Base-by-base conservation (phyloP, 495 filamentous ascomycete genomes). In the Zalerion maritima region DNA sequence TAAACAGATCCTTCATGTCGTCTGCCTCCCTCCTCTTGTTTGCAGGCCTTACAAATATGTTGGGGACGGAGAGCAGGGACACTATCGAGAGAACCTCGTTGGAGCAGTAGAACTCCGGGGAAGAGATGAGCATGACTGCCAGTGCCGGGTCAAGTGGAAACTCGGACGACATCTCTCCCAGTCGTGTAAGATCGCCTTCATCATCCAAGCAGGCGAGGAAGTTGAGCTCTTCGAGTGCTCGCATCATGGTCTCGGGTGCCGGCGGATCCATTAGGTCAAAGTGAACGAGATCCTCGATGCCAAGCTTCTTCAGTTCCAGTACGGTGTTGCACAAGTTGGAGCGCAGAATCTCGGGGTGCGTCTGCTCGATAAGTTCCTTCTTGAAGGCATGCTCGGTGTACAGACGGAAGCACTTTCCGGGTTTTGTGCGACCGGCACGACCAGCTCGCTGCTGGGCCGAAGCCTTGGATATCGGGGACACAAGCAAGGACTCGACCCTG, bases 241-340 rank as follows among this genome's bases (percentile, higher is more conserved):
- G 78, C 89, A 99, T 99, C 47, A 99, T 70, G 14, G 91, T 99
- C 60, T 99, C 91, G 0, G 91, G 91, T 1, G 91, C 89, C 3
- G 91, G 91, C 3, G 91, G 91, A 40, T 99, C 91, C 89, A 97
- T 97, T 29, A 94, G 62, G 47, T 96, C 91, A 47, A 97, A 97
- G 50, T 99, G 91, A 3, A 99, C 91, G 28, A 99, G 62, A 48
- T 99, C 91, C 38, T 91, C 75, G 22, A 99, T 71, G 18, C 91
- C 91, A 19, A 94, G 74, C 54, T 99, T 99, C 67, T 96, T 96
- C 45, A 99, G 51, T 53, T 99, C 91, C 21, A 99, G 59, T 4
- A 99, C 87, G 0, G 91, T 99, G 32, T 78, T 87, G 25, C 87
- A 71, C 34, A 99, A 62, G 47, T 99, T 99, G 11, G 86, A 94